These are phyloP conservation scores for Pythium vanterpoolii DNA, from an alignment of 352 stramenopile genomes.

Conservation along the genomic window DNA sequence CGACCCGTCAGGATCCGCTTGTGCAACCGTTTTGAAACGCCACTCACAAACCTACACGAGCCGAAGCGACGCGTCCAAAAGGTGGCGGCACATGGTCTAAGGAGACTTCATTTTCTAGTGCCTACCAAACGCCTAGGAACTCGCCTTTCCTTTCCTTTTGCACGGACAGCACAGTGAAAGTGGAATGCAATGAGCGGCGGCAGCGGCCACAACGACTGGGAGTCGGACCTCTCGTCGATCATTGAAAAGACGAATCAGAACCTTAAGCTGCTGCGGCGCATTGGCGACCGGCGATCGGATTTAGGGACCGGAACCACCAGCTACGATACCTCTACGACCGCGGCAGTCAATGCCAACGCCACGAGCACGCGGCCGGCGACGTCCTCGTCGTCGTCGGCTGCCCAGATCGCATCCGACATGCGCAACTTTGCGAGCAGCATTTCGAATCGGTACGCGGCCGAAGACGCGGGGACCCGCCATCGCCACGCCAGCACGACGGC, in stretches of 20 bases:
- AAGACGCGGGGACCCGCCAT: conserved; percentile 4
- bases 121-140: not conserved
- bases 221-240: conserved; percentile 82
- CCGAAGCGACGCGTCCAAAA: not conserved
- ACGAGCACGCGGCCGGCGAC: conserved; percentile 12
- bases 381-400: conserved; percentile 19
- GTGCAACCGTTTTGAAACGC: conserved; percentile 18
- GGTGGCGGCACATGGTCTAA: not conserved
- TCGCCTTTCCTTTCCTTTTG: not conserved
- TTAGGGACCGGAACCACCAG: not conserved
- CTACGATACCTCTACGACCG: conserved; percentile 42
- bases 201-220: conserved; percentile 61
- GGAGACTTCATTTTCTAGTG: not conserved
- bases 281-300: conserved; percentile 68
- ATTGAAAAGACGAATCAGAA: conserved; percentile 89
- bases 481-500: conserved; percentile 11
- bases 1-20: not conserved
- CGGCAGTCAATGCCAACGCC: too few relatives aligned
- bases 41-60: not conserved
- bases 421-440: conserved; percentile 26
- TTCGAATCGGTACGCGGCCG: conserved; percentile 22
- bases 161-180: not conserved
- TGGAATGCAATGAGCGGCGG: conserved; percentile 40
- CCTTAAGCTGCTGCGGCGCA: conserved; percentile 77
- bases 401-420: conserved; percentile 25